Conservation (phyloP, 192 early-diverging fungal species). For the Coemansia sp. region DNA sequence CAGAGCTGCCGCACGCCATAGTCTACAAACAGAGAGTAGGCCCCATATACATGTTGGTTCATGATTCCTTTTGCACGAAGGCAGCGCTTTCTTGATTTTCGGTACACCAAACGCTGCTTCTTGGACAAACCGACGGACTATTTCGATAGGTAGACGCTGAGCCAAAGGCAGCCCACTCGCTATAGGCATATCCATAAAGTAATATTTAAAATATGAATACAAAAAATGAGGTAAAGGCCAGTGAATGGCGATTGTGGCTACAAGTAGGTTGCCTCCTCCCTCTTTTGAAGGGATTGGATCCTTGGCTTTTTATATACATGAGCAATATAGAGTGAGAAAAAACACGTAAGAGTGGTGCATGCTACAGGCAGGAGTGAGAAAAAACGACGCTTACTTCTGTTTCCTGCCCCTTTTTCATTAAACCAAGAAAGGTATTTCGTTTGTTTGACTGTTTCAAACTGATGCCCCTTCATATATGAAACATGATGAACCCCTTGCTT, state of each 20-base stretch:
- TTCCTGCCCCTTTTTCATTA: background rate
- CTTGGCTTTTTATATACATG: background rate
- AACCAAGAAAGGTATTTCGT: background rate
- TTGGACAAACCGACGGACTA: slow-evolving; percentile 11
- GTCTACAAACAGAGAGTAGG: slow-evolving; percentile 13
- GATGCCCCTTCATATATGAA: background rate
- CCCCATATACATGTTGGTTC: slow-evolving; percentile 19
- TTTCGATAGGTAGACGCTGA: slow-evolving; percentile 16
- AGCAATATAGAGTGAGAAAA: too few species aligned
- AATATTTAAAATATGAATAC: background rate
- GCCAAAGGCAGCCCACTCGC: background rate
- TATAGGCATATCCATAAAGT: background rate
- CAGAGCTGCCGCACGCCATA: slow-evolving; percentile 26
- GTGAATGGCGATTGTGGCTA: background rate
- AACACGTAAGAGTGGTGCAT: too few species aligned
- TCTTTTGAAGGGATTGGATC: background rate
- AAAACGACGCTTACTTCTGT: background rate
- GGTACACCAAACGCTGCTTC: background rate
- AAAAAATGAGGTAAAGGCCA: background rate
- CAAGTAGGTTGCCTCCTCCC: too few species aligned
- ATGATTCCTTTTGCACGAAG: background rate
- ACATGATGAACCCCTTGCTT: background rate
- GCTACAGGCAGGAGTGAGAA: background rate
- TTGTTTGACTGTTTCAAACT: background rate
- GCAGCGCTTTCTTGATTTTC: background rate